phyloP scores from a whole-genome alignment of 169 alveolate genomes.

The Cryptosporidium sp. region DNA sequence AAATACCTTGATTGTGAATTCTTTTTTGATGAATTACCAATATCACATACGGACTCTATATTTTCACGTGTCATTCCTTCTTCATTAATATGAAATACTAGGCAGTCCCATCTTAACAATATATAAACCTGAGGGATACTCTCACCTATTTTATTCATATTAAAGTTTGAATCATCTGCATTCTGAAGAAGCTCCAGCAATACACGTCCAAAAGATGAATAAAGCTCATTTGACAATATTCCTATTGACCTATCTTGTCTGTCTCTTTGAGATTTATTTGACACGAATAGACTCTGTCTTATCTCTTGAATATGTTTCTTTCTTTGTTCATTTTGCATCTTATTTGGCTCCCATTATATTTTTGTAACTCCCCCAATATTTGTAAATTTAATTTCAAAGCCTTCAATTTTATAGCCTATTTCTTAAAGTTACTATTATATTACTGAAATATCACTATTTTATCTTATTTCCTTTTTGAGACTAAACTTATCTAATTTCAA shows the following conservation, averaged over 20 bases:
- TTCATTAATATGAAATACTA: conserved; percentile 78
- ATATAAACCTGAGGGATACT: conserved; percentile 70
- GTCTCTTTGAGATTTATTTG: conserved; percentile 54
- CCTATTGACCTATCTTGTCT: conserved; percentile 67
- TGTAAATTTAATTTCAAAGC: neutral
- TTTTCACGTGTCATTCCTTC: conserved; percentile 77
- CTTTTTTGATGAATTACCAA: conserved; percentile 76
- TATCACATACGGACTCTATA: conserved; percentile 79
- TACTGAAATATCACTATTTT: neutral
- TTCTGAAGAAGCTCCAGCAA: conserved; percentile 80
- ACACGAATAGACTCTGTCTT: conserved; percentile 34
- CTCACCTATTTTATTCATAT: conserved; percentile 13
- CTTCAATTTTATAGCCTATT: neutral
- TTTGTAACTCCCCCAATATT: neutral
- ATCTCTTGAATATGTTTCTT: conserved; percentile 35
- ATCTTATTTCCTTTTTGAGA: neutral
- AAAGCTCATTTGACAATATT: conserved; percentile 77
- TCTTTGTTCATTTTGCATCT: conserved; percentile 13
- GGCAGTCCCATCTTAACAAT: conserved; percentile 73
- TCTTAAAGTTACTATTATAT: neutral
- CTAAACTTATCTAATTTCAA: neutral
- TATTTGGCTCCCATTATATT: neutral
- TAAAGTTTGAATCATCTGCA: conserved; percentile 78
- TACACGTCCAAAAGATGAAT: conserved; percentile 76
- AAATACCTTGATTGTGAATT: conserved; percentile 41